Evolutionary conservation across 768 basidiomycete genomes (phyloP), one percentile per base, ranked within the genome.

Genomic region (Russula lepida): DNA sequence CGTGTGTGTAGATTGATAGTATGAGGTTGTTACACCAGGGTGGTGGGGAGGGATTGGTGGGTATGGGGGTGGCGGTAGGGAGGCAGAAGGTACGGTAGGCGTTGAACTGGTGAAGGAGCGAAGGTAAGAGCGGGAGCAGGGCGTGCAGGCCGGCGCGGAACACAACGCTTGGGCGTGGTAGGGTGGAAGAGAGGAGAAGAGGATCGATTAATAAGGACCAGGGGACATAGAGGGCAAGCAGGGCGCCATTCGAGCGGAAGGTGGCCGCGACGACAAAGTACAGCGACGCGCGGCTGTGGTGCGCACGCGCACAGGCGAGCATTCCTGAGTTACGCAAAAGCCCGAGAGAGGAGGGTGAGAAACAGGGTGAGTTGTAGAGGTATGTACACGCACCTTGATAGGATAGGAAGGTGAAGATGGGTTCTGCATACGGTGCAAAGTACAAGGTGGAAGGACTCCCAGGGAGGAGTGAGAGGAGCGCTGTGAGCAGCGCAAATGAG

Each of bases 401-500:
- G 0, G 92, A 88, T 27, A 89, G 73, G 61, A 82, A 81, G 0
- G 94, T 88, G 72, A 90, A 95, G 71, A 92, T 88, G 0, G 94
- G 89, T 68, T 98, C 95, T 52, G 76, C 84, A 71, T 89, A 95
- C 0, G 88, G 80, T 0, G 86, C 85, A 49, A 86, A 79, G 27
- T 84, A 79, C 23, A 89, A 71, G 0, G 88, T 84, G 0, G 81
- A 79, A 2, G 94, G 94, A 48, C 92, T 91, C 56, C 87, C 89
- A 0, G 92, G 82, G 6, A 98, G 68, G 46, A 94, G 75, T 25
- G 90, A 92, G 21, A 97, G 76, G 21, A 85, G 62, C 0, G 84
- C 69, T 0, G 87, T 75, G 17, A 89, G 75, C 41, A 78, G 74
- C 2, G 94, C 87, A 32, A 89, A 74, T 2, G 78, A 70, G 0